A percentile compares a stretch with the other conserved stretches of the same genome.
Evolutionary conservation across 2,329 filamentous ascomycete genomes (phyloP).

Genomic region (Colletotrichum sp.): DNA sequence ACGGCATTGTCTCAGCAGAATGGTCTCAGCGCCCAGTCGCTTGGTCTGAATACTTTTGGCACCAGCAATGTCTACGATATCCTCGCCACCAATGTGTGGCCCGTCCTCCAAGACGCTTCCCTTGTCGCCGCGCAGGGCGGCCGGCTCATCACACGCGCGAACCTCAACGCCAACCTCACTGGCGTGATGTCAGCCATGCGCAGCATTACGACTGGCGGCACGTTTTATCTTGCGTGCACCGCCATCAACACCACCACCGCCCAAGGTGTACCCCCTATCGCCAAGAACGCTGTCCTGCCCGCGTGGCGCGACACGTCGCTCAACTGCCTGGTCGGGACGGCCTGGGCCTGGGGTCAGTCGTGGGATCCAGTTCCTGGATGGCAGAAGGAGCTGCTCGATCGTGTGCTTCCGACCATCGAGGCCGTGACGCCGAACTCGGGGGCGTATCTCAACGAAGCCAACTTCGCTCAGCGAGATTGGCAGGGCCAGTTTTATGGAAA

Average conservation of each 20-base stretch:
- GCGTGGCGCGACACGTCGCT: slow-evolving; percentile 48
- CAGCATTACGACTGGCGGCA: neutral
- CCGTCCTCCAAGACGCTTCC: neutral
- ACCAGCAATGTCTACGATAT: neutral
- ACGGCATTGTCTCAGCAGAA: neutral
- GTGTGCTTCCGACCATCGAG: slow-evolving; percentile 32
- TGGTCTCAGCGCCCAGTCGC: neutral
- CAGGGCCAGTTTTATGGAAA: slow-evolving; percentile 31
- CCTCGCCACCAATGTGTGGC: neutral
- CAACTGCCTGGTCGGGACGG: slow-evolving; percentile 31
- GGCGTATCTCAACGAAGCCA: slow-evolving; percentile 34
- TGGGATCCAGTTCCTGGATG: neutral
- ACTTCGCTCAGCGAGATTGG: slow-evolving; percentile 33
- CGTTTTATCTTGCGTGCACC: neutral
- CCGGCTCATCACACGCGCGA: neutral
- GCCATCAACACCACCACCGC: slow-evolving; percentile 30
- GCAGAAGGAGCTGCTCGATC: slow-evolving; percentile 28
- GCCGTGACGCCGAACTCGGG: slow-evolving; percentile 29
- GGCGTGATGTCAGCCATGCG: neutral
- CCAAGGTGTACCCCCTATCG: neutral
- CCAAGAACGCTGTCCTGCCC: slow-evolving; percentile 42
- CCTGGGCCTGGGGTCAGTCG: neutral
- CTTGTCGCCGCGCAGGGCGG: neutral
- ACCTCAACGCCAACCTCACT: neutral
- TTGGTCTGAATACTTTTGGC: neutral